Percentiles rank a stretch among this genome's conserved stretches.
Conservation (phyloP, 1,284 basidiomycete genomes). For the Sporisorium graminicola region DNA sequence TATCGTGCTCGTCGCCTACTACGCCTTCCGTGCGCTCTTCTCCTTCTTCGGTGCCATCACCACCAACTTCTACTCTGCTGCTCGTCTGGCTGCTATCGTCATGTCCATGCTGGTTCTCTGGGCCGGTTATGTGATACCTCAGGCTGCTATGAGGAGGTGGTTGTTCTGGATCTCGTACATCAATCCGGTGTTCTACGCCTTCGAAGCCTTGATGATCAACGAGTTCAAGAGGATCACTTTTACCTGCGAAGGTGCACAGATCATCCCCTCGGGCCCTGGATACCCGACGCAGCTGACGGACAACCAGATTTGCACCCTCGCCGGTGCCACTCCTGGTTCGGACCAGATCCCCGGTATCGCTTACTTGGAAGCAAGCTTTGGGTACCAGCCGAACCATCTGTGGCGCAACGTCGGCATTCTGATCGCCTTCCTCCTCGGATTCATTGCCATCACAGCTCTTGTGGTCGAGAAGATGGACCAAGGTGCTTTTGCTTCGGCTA, state of each 20-base stretch:
- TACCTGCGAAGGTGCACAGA: constrained; percentile 50
- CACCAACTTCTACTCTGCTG: constrained; percentile 55
- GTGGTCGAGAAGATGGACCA: constrained; percentile 51
- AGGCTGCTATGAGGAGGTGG: constrained; percentile 82
- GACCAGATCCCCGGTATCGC: constrained; percentile 71
- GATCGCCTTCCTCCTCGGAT: constrained; percentile 64
- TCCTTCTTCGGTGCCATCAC: constrained; percentile 56
- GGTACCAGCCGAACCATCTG: constrained; percentile 74
- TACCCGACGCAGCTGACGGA: constrained; percentile 44
- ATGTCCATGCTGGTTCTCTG: constrained; percentile 57
- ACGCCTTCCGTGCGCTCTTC: constrained; percentile 59
- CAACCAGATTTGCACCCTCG: constrained; percentile 71
- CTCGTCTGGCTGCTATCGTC: constrained; percentile 58
- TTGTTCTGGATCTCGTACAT: constrained; percentile 77
- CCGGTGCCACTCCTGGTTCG: constrained; percentile 71
- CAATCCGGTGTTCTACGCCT: constrained; percentile 78
- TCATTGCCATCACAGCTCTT: constrained; percentile 57
- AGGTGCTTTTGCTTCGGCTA: constrained; percentile 61
- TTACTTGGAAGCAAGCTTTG: constrained; percentile 75
- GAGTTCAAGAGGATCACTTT: constrained; percentile 70
- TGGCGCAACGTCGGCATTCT: constrained; percentile 73
- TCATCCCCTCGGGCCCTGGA: constrained; percentile 39
- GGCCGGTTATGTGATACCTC: constrained; percentile 61
- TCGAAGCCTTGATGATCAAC: constrained; percentile 76
- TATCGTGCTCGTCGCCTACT: constrained; percentile 68